phyloP scores from a whole-genome alignment of 2,329 filamentous ascomycete genomes.

The Tothia fuscella region DNA sequence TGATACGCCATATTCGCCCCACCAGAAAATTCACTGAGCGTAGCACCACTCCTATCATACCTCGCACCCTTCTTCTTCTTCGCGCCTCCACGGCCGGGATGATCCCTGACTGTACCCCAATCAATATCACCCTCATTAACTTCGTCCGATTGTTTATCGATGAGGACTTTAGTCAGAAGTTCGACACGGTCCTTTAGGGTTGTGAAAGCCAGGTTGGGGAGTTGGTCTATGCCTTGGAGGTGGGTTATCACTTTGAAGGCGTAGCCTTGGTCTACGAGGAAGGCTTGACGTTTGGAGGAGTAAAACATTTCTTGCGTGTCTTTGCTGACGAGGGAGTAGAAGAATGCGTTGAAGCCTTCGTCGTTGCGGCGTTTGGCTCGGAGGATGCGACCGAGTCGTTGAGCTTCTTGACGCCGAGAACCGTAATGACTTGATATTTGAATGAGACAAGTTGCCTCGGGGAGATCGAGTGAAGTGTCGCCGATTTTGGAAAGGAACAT shows the following conservation, averaged over 20 bases:
- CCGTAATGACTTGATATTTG: constrained; percentile 97
- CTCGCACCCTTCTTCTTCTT: constrained; percentile 41
- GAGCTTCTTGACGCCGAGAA: constrained; percentile 90
- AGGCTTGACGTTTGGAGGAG: constrained; percentile 90
- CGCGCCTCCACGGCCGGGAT: constrained; percentile 23
- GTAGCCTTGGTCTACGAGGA: constrained; percentile 95
- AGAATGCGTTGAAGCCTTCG: constrained; percentile 97
- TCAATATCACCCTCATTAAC: constrained; percentile 55
- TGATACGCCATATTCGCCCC: constrained; percentile 91
- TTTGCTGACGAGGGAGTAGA: constrained; percentile 94
- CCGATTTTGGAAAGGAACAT: constrained; percentile 96
- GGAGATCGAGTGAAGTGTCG: constrained; percentile 93
- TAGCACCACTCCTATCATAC: constrained; percentile 70
- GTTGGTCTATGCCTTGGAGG: constrained; percentile 77
- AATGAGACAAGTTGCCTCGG: constrained; percentile 91
- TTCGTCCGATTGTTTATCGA: constrained; percentile 71
- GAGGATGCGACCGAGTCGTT: constrained; percentile 83
- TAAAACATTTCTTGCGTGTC: constrained; percentile 98
- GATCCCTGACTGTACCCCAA: constrained; percentile 44
- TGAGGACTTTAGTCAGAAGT: constrained; percentile 74
- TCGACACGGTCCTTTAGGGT: constrained; percentile 72
- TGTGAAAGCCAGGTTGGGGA: constrained; percentile 67
- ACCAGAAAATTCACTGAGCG: constrained; percentile 73
- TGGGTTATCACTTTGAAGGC: constrained; percentile 99
- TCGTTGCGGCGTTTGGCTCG: constrained; percentile 92